These are phyloP conservation scores for Kazachstania martiniae DNA, from an alignment of 805 yeast species.

Conservation along the genomic window DNA sequence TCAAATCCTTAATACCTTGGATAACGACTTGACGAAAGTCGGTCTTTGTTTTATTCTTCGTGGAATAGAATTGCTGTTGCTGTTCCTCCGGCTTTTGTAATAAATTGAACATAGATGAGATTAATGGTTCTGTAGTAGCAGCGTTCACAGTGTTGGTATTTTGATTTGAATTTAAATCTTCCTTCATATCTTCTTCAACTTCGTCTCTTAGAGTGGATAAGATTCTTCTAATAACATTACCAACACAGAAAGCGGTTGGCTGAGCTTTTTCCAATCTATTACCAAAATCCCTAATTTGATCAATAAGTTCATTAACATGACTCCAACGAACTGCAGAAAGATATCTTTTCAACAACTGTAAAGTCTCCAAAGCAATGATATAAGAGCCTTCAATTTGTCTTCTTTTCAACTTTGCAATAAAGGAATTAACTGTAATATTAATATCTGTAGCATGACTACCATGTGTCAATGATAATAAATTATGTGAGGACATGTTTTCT, in stretches of 20 bases:
- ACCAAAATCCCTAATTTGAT: conserved; percentile 66
- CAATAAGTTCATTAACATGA: conserved; percentile 59
- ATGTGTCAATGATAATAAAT: conserved; percentile 2
- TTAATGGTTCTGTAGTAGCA: conserved; percentile 38
- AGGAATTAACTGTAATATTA: conserved; percentile 33
- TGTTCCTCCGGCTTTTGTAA: conserved; percentile 41
- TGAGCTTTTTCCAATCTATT: conserved; percentile 60
- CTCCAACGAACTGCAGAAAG: conserved; percentile 86
- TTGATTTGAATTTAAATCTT: conserved; percentile 9
- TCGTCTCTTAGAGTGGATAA: conserved; percentile 83
- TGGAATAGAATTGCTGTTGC: conserved; percentile 5
- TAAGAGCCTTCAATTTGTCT: conserved; percentile 77
- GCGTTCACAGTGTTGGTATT: neutral
- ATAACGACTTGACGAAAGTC: conserved; percentile 79
- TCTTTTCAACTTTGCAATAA: conserved; percentile 57
- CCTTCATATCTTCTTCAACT: conserved; percentile 40
- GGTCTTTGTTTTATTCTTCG: conserved; percentile 20
- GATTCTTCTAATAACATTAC: conserved; percentile 85
- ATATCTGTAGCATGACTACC: conserved; percentile 22
- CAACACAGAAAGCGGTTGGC: conserved; percentile 81
- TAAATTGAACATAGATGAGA: conserved; percentile 78
- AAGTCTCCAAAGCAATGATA: conserved; percentile 73
- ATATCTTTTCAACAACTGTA: conserved; percentile 78
- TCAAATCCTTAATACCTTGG: conserved; percentile 83
- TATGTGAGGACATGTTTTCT: conserved; percentile 8